Percentiles rank a stretch among this genome's conserved stretches.
Conservation (phyloP, 345 rosid species). For the Eucalyptus globulus region DNA sequence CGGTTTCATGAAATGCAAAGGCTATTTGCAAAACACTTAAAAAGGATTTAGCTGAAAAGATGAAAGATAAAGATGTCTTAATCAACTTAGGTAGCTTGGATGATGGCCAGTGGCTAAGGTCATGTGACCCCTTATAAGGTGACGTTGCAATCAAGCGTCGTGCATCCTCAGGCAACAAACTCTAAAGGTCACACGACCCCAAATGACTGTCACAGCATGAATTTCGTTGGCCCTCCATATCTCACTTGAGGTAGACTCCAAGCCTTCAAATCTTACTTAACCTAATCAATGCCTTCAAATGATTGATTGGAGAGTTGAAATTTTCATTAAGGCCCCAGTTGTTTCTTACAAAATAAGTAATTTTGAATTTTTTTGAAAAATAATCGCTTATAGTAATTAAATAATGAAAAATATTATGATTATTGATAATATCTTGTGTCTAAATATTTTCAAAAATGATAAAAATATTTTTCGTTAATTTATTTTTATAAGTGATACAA, state of each 20-base stretch:
- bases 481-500: too few species aligned
- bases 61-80: neutral
- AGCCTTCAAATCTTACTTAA: neutral
- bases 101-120: neutral
- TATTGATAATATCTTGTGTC: rapidly evolving
- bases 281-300: neutral
- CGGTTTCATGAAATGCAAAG: neutral
- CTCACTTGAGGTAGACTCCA: neutral
- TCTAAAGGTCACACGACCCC: rapidly evolving
- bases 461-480: too few species aligned
- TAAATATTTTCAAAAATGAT: too few species aligned
- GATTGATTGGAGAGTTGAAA: neutral
- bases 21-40: neutral
- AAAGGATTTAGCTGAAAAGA: neutral
- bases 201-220: rapidly evolving
- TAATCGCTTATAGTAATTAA: too few species aligned
- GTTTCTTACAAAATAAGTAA: neutral
- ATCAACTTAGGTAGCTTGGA: neutral
- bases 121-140: neutral
- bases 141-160: neutral
- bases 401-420: neutral
- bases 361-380: neutral
- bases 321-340: neutral
- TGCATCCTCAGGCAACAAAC: neutral
- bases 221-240: neutral